Evolutionary conservation across 139 green algal genomes (phyloP).

Genomic region (Volvox africanus): DNA sequence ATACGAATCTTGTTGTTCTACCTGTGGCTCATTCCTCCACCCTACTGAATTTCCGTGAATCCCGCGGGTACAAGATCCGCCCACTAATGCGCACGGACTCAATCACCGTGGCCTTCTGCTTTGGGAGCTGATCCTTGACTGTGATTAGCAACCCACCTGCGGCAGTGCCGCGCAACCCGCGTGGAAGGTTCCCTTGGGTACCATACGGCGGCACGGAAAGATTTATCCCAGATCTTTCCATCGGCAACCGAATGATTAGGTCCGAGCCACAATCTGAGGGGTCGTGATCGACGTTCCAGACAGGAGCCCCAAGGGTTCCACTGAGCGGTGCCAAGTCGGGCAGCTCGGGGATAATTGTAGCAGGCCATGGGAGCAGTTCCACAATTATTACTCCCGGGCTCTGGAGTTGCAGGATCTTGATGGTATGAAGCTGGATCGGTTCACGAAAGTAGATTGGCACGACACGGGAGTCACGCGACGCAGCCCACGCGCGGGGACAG

Average conservation of each 20-base stretch:
- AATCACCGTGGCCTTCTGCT: neutral
- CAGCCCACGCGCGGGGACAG: conserved; percentile 26
- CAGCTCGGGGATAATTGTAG: conserved; percentile 18
- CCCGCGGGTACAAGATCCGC: conserved; percentile 23
- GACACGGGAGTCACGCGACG: neutral
- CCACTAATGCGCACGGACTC: neutral
- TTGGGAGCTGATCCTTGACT: neutral
- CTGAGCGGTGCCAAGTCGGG: neutral
- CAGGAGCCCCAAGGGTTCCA: neutral
- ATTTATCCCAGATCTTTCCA: neutral
- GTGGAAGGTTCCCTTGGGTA: neutral
- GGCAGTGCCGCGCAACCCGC: neutral
- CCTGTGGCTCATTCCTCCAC: neutral
- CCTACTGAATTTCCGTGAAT: neutral
- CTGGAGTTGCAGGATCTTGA: conserved; percentile 22
- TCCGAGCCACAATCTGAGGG: neutral
- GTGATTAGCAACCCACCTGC: conserved; percentile 11
- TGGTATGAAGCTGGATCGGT: conserved; percentile 29
- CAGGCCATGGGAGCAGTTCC: conserved; percentile 37
- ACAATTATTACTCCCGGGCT: conserved; percentile 15
- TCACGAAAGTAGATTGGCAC: conserved; percentile 12
- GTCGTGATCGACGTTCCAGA: neutral
- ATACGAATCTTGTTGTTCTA: too few species aligned
- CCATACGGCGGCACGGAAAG: neutral
- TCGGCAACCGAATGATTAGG: neutral